These are phyloP conservation scores for Moesziomyces sp. DNA, from an alignment of 1,284 basidiomycete genomes.

Conservation along the genomic window DNA sequence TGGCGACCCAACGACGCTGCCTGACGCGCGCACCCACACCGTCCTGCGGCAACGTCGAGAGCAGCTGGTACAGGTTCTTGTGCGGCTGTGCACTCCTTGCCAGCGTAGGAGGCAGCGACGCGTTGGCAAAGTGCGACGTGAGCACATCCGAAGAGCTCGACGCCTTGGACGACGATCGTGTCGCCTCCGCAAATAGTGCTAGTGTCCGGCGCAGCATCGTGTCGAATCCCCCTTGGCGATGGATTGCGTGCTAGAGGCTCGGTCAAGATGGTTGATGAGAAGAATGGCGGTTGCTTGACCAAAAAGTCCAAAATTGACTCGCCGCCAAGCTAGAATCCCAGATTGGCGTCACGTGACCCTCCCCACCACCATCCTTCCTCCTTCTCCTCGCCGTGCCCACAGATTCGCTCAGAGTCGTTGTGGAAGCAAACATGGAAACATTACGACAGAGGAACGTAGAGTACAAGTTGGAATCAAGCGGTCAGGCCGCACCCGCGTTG, in stretches of 20 bases:
- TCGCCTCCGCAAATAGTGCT: constrained; percentile 14
- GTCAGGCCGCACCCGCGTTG: constrained; percentile 23
- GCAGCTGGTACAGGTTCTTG: constrained; percentile 53
- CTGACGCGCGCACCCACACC: constrained; percentile 44
- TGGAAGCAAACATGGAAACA: too few relatives aligned
- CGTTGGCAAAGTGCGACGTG: constrained; percentile 33
- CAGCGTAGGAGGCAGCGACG: constrained; percentile 29
- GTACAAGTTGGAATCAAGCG: constrained; percentile 1
- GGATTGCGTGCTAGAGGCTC: background rate
- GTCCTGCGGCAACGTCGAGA: constrained; percentile 45
- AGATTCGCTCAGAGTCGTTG: background rate
- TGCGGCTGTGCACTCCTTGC: constrained; percentile 23
- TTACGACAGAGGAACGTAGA: constrained; percentile 1
- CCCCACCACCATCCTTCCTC: background rate
- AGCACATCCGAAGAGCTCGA: constrained; percentile 19
- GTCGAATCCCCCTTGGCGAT: background rate
- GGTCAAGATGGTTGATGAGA: constrained; percentile 25
- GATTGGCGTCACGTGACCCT: background rate
- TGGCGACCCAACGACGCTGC: constrained; percentile 47
- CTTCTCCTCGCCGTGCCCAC: background rate
- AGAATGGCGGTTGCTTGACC: background rate
- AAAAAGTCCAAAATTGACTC: background rate
- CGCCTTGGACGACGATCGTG: constrained; percentile 7
- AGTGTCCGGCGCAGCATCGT: constrained; percentile 35
- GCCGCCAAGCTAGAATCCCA: background rate